Evolutionary conservation across 345 rosid genomes (phyloP).

Genomic region (Schrenkiella parvula): DNA sequence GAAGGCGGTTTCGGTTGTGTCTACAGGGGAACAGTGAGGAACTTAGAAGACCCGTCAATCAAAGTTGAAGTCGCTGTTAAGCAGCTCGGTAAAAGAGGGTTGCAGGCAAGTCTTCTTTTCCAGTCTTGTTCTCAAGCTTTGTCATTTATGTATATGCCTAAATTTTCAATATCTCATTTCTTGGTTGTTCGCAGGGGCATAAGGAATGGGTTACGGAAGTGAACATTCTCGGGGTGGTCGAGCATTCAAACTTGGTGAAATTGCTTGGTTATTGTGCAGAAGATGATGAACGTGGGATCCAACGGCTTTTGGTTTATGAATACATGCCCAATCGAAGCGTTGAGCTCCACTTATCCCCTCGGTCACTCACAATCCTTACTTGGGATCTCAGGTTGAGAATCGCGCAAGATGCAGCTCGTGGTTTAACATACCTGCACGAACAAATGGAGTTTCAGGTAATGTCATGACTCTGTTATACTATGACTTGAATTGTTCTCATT

Average conservation of each 20-base stretch:
- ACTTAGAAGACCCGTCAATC: slow-evolving; percentile 44
- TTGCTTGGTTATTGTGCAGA: slow-evolving; percentile 88
- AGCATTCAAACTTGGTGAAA: slow-evolving; percentile 87
- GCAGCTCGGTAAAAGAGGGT: slow-evolving; percentile 75
- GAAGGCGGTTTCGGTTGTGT: slow-evolving; percentile 98
- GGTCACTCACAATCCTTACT: slow-evolving; percentile 52
- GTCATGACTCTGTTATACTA: not conserved
- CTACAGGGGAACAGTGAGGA: slow-evolving; percentile 56
- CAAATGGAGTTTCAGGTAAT: slow-evolving; percentile 87
- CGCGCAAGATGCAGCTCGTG: slow-evolving; percentile 91
- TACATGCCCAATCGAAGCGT: slow-evolving; percentile 83
- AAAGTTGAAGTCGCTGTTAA: slow-evolving; percentile 85
- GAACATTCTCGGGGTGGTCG: slow-evolving; percentile 77
- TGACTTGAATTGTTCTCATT: slow-evolving; percentile 9
- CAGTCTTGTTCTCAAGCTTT: not conserved
- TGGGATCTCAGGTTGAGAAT: slow-evolving; percentile 82
- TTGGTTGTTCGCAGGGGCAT: slow-evolving; percentile 62
- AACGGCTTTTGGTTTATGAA: slow-evolving; percentile 79
- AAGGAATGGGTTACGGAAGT: slow-evolving; percentile 95
- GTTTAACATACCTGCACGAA: slow-evolving; percentile 77
- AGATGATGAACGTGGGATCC: slow-evolving; percentile 91
- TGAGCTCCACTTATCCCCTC: slow-evolving; percentile 54
- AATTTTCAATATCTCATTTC: not conserved
- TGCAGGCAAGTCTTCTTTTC: slow-evolving; percentile 49
- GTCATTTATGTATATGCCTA: not conserved